Percentiles rank a stretch among this genome's conserved stretches.
Conservation (phyloP, 2,329 filamentous ascomycete species). For the Hypoxylon sp. region DNA sequence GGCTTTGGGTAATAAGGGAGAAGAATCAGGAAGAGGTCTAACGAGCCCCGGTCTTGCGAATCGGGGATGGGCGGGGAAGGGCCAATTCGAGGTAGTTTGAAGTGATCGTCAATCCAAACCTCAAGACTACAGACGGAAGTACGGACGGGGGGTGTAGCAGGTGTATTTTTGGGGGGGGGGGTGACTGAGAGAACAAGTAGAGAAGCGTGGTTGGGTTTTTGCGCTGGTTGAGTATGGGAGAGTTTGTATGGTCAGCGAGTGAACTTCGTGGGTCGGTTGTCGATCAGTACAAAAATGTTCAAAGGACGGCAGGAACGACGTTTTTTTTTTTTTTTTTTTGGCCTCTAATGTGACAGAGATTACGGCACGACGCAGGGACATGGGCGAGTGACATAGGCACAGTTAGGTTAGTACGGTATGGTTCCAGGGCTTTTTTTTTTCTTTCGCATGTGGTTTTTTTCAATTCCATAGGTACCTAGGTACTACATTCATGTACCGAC, state of each 20-base stretch:
- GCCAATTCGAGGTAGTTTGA: conserved; percentile 43
- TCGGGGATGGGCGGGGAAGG: conserved; percentile 39
- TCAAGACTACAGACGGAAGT: no score
- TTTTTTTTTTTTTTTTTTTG: conserved; percentile 37
- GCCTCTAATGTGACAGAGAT: conserved; percentile 34
- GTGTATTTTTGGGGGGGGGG: conserved; percentile 30
- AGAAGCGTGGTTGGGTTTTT: conserved; percentile 34
- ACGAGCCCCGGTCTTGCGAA: conserved; percentile 32
- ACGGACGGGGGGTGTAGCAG: conserved; percentile 33
- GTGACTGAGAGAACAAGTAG: conserved; percentile 12
- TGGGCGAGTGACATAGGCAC: conserved; percentile 34
- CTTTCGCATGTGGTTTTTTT: no score
- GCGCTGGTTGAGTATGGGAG: conserved; percentile 32
- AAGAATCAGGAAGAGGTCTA: conserved; percentile 34
- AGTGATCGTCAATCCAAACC: conserved; percentile 46
- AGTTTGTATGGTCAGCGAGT: conserved; percentile 34
- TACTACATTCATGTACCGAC: no score
- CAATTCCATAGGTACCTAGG: conserved; percentile 4
- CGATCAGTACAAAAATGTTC: conserved; percentile 37
- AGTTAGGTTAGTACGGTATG: conserved; percentile 27
- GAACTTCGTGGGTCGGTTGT: conserved; percentile 39
- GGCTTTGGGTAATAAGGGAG: conserved; percentile 39
- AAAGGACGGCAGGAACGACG: conserved; percentile 34
- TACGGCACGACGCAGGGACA: conserved; percentile 33
- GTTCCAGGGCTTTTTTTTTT: no score